These are phyloP conservation scores for Camellia japonica DNA, from an alignment of 148 eudicot species.

Conservation along the genomic window DNA sequence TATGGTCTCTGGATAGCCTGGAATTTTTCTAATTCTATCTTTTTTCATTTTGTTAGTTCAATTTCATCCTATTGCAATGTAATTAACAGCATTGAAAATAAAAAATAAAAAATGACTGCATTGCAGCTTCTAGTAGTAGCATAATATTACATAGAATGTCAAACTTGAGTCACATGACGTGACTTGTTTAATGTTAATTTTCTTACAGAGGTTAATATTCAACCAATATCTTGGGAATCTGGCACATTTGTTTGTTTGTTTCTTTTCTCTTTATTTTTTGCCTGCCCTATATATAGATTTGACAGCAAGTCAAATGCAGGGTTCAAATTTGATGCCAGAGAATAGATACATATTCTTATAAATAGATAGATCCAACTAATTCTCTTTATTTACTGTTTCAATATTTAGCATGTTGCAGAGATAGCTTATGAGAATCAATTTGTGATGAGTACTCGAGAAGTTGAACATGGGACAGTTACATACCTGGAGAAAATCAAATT, in stretches of 20 bases:
- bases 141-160: background rate
- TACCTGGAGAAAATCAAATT: constrained; percentile 66
- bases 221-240: background rate
- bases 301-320: background rate
- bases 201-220: background rate
- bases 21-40: background rate
- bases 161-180: background rate
- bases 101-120: background rate
- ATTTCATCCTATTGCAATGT: background rate
- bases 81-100: background rate
- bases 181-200: background rate
- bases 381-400: background rate
- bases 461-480: constrained; percentile 85
- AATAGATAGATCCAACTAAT: background rate
- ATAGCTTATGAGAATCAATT: constrained; percentile 79
- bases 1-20: background rate
- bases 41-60: background rate
- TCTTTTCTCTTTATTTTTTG: background rate
- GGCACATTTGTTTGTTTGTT: constrained; percentile 2
- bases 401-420: constrained; percentile 84
- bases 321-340: background rate
- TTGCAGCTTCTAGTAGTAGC: background rate
- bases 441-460: constrained; percentile 53
- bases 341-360: background rate
- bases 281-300: background rate